Base-by-base conservation (phyloP, 2,329 filamentous ascomycete genomes). In the Colletotrichum limetticola region DNA sequence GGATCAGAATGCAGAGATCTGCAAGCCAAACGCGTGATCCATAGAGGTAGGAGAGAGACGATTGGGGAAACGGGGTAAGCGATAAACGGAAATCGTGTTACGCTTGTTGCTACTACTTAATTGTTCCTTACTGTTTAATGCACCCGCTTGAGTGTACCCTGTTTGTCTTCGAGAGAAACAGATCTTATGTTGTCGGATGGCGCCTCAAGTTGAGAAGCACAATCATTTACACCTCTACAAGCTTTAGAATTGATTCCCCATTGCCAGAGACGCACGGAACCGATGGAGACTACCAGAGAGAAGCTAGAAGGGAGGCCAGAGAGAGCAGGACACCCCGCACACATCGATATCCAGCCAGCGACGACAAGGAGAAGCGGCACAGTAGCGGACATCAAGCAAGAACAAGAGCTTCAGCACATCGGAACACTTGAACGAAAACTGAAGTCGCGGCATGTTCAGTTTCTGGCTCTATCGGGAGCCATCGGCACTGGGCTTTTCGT, bases 401-500 rank as follows among this genome's bases (percentile, higher is more conserved):
- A 63, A 6, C 76, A 79, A 16, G 80, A 81, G 46, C 75, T 63
- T 19, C 79, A 78, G 28, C 76, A 83, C 53, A 66, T 82, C 22
- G 82, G 82, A 32, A 82, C 79, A 1, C 80, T 84, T 14, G 79
- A 84, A 1, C 80, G 82, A 5, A 78, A 75, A 60, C 80, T 85
- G 74, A 84, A 84, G 68, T 82, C 84, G 11, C 80, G 83, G 5
- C 83, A 85, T 72, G 79, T 85, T 0, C 83, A 85, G 58, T 85
- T 85, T 71, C 81, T 85, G 61, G 83, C 83, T 1, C 78, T 85
- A 1, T 83, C 82, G 8, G 81, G 83, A 19, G 82, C 82, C 57
- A 83, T 86, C 52, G 84, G 85, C 19, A 86, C 84, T 1, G 84
- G 85, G 1, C 80, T 86, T 12, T 86, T 86, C 72, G 78, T 86